Evolutionary conservation across 139 green algal species (phyloP).

Genomic region (Chlamydomonas incerta): DNA sequence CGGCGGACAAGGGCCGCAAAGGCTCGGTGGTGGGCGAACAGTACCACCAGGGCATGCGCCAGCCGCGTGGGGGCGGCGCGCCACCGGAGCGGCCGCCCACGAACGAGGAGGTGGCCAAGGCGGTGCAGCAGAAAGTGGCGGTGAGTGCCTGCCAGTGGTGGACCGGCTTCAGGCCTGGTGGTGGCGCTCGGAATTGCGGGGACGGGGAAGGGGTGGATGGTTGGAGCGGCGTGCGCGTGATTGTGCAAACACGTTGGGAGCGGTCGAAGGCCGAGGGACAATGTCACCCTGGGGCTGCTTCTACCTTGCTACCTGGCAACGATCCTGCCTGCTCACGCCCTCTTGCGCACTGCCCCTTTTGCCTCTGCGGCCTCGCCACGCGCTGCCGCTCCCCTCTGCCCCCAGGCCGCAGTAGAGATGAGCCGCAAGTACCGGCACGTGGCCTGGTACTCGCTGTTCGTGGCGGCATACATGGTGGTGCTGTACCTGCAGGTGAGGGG

Average conservation of each 20-base stretch:
- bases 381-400: neutral
- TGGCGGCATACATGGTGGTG: conserved; percentile 76
- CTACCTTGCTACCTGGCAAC: too few relatives aligned
- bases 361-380: too few relatives aligned
- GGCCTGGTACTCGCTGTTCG: conserved; percentile 77
- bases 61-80: conserved; percentile 37
- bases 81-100: conserved; percentile 56
- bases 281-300: too few relatives aligned
- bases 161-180: too few relatives aligned
- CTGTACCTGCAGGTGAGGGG: conserved; percentile 82
- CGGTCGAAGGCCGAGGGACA: too few relatives aligned
- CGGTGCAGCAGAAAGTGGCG: conserved; percentile 74
- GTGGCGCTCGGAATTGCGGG: too few relatives aligned
- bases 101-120: conserved; percentile 73
- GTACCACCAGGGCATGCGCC: conserved; percentile 50
- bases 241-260: too few relatives aligned
- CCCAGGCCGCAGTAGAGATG: conserved; percentile 73
- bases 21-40: conserved; percentile 53
- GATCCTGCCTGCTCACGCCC: too few relatives aligned
- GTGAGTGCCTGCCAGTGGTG: too few relatives aligned
- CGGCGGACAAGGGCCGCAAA: conserved; percentile 22
- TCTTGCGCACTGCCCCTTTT: too few relatives aligned
- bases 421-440: conserved; percentile 74
- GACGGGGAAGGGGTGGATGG: too few relatives aligned
- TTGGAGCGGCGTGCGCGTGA: too few relatives aligned